Conservation (phyloP, 768 basidiomycete genomes). For the Lentinula guzmanii region DNA sequence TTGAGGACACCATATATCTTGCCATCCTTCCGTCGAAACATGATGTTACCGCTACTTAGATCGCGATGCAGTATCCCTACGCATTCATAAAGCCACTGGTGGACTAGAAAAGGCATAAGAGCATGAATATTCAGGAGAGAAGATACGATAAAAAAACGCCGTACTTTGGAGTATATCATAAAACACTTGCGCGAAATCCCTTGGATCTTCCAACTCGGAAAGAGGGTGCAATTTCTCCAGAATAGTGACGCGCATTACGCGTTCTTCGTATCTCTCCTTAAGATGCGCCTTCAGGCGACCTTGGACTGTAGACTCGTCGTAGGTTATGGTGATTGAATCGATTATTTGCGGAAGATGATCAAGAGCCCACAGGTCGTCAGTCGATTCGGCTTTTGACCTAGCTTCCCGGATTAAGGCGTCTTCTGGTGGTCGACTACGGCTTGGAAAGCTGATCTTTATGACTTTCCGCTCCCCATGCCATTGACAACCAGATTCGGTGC, state of each 20-base stretch:
- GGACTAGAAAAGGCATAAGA: not conserved
- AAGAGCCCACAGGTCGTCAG: not conserved
- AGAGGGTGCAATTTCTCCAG: no score
- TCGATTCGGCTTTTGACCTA: not conserved
- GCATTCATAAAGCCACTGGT: constrained; percentile 6
- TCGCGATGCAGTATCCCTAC: not conserved
- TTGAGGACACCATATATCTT: constrained; percentile 7
- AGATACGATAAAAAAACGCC: not conserved
- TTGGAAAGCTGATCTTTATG: not conserved
- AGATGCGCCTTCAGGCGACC: not conserved
- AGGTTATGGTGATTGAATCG: no score
- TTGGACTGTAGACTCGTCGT: not conserved
- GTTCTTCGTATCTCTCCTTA: not conserved
- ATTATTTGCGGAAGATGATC: not conserved
- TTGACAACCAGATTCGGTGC: not conserved
- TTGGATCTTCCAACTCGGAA: no score
- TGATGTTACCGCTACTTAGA: constrained; percentile 4
- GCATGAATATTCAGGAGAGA: not conserved
- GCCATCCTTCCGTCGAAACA: constrained; percentile 9
- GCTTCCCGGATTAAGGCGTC: not conserved
- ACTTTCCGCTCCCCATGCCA: not conserved
- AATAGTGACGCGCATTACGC: not conserved
- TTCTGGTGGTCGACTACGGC: not conserved
- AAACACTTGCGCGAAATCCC: no score
- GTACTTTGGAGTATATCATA: not conserved